phyloP scores from a whole-genome alignment of 352 stramenopile species.

The Phytophthora fragariaefolia region DNA sequence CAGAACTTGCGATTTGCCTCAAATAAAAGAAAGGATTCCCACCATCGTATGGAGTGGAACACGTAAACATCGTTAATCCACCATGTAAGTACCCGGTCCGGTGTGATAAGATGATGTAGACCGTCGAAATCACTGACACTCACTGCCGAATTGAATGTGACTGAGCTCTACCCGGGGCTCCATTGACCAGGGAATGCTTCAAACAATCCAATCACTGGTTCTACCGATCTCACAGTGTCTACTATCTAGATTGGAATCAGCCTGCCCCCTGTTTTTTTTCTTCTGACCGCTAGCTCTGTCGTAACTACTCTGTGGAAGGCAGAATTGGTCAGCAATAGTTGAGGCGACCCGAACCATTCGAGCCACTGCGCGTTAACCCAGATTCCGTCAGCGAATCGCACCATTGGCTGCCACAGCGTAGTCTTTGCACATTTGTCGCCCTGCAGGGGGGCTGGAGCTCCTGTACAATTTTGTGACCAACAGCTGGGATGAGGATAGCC shows the following conservation, averaged over 20 bases:
- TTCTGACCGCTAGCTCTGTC: neutral
- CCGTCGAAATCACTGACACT: neutral
- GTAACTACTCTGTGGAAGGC: neutral
- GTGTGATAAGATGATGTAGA: neutral
- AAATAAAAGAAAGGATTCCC: neutral
- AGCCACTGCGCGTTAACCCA: slow-evolving; percentile 1
- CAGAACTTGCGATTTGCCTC: neutral
- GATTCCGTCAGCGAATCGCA: neutral
- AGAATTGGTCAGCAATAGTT: neutral
- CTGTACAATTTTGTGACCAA: neutral
- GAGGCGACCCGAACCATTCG: neutral
- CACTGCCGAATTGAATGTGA: neutral
- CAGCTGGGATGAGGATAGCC: neutral
- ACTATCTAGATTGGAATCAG: neutral
- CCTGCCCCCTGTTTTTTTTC: neutral
- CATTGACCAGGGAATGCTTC: neutral
- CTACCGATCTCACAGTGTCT: neutral
- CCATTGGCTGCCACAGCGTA: neutral
- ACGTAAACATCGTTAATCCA: slow-evolving; percentile 4
- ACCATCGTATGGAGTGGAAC: neutral
- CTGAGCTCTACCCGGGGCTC: neutral
- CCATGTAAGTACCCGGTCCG: neutral
- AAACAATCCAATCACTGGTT: neutral
- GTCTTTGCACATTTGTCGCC: neutral
- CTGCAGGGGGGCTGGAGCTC: neutral